Evolutionary conservation across 1,284 basidiomycete genomes (phyloP).

Genomic region (Schizophyllum amplum): DNA sequence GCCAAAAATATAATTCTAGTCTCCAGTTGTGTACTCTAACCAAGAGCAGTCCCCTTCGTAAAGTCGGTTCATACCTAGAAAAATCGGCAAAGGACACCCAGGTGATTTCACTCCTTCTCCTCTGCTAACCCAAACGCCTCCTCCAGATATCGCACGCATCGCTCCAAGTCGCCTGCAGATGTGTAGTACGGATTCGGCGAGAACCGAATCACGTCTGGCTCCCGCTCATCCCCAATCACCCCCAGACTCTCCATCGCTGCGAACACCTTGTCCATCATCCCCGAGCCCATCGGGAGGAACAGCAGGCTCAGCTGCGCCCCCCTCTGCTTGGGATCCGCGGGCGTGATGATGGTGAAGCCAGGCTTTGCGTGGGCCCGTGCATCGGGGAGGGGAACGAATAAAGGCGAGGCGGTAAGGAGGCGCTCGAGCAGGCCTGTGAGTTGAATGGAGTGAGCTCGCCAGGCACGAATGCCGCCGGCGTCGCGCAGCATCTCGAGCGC

Average conservation of each 20-base stretch:
- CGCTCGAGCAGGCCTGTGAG: slow-evolving; percentile 70
- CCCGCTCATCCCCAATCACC: slow-evolving; percentile 83
- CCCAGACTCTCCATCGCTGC: slow-evolving; percentile 56
- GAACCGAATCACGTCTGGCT: slow-evolving; percentile 85
- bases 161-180: neutral
- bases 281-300: slow-evolving; percentile 57
- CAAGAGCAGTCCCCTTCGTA: no score
- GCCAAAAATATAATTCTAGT: no score
- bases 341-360: slow-evolving; percentile 87
- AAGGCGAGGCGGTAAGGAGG: slow-evolving; percentile 52
- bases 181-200: slow-evolving; percentile 69
- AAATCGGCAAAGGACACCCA: no score
- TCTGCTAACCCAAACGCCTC: neutral
- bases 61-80: no score
- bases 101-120: no score
- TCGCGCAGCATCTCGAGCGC: slow-evolving; percentile 76
- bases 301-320: slow-evolving; percentile 84
- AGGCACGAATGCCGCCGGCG: slow-evolving; percentile 62
- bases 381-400: slow-evolving; percentile 44
- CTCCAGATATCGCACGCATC: neutral
- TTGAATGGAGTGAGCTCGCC: slow-evolving; percentile 62
- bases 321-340: slow-evolving; percentile 52
- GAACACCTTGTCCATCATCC: slow-evolving; percentile 68
- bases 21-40: no score
- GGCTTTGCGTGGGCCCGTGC: slow-evolving; percentile 27